Evolutionary conservation across 495 filamentous ascomycete species (phyloP).

Genomic region (Aspergillus nanangensis): DNA sequence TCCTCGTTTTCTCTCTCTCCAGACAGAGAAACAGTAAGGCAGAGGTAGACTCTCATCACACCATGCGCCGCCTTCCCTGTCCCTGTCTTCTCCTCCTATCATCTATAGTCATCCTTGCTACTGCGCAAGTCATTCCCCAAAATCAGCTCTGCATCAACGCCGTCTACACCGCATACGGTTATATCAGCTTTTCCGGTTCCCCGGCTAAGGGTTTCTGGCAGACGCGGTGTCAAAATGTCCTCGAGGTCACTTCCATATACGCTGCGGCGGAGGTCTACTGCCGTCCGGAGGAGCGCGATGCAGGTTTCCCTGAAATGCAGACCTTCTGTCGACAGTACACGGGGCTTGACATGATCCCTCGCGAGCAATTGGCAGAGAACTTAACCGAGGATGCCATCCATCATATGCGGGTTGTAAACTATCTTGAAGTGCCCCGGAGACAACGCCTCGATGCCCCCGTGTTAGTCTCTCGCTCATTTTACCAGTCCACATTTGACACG

Average conservation of each 20-base stretch:
- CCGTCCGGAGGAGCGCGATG: slow-evolving; percentile 15
- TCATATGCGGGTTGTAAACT: slow-evolving; percentile 28
- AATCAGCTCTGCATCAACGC: slow-evolving; percentile 37
- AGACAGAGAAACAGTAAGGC: no score
- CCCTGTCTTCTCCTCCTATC: no score
- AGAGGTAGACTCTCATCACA: no score
- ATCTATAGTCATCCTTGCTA: no score
- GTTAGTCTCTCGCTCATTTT: slow-evolving; percentile 27
- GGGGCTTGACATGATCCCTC: slow-evolving; percentile 22
- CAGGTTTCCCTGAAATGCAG: slow-evolving; percentile 23
- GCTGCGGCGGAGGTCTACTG: slow-evolving; percentile 34
- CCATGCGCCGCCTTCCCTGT: no score
- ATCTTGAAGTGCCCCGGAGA: slow-evolving; percentile 18
- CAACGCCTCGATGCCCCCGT: slow-evolving; percentile 20
- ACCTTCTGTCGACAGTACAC: slow-evolving; percentile 24
- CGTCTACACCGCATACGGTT: slow-evolving; percentile 31
- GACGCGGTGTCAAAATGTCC: slow-evolving; percentile 29
- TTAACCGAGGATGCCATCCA: slow-evolving; percentile 32
- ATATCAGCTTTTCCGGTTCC: slow-evolving; percentile 30
- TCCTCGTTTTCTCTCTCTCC: no score
- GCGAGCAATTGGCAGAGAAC: slow-evolving; percentile 28
- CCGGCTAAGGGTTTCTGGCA: slow-evolving; percentile 22
- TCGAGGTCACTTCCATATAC: slow-evolving; percentile 36
- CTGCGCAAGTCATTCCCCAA: slow-evolving; percentile 10
- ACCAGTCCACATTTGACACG: slow-evolving; percentile 26